Evolutionary conservation across 2,329 filamentous ascomycete species (phyloP).

Genomic region (Mycocentrospora acerina): DNA sequence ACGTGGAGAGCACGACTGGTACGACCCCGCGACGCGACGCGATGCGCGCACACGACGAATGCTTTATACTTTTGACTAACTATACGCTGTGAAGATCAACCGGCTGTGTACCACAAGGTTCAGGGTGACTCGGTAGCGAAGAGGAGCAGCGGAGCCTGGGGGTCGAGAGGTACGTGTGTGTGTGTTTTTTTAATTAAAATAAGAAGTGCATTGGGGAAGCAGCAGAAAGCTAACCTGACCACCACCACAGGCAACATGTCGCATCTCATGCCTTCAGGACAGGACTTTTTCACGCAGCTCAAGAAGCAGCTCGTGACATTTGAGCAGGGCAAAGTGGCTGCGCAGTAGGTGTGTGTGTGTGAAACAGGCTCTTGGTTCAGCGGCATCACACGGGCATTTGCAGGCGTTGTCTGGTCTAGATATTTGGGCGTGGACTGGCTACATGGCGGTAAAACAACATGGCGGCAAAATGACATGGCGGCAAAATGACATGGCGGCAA

Average conservation of each 20-base stretch:
- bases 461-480: conserved; percentile 16
- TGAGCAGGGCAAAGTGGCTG: conserved; percentile 39
- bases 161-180: conserved; percentile 40
- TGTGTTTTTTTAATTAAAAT: too few species aligned
- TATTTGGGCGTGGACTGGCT: conserved; percentile 12
- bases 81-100: conserved; percentile 23
- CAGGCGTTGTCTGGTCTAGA: conserved; percentile 29
- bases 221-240: background rate
- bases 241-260: conserved; percentile 34
- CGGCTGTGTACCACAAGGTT: conserved; percentile 41
- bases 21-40: conserved; percentile 11
- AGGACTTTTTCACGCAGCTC: conserved; percentile 49
- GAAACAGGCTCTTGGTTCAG: conserved; percentile 32
- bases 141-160: conserved; percentile 44
- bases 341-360: too few species aligned
- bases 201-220: too few species aligned
- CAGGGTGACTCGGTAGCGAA: conserved; percentile 42
- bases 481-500: conserved; percentile 16
- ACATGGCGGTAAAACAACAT: conserved; percentile 14
- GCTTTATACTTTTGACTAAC: conserved; percentile 29
- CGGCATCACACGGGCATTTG: conserved; percentile 39
- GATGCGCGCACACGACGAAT: conserved; percentile 3
- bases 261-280: conserved; percentile 47
- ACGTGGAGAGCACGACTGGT: conserved; percentile 34
- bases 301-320: conserved; percentile 48